Percentiles rank a stretch among this genome's conserved stretches.
Evolutionary conservation across 78 protist species (phyloP).

Genomic region (Chrysochromulina parva): DNA sequence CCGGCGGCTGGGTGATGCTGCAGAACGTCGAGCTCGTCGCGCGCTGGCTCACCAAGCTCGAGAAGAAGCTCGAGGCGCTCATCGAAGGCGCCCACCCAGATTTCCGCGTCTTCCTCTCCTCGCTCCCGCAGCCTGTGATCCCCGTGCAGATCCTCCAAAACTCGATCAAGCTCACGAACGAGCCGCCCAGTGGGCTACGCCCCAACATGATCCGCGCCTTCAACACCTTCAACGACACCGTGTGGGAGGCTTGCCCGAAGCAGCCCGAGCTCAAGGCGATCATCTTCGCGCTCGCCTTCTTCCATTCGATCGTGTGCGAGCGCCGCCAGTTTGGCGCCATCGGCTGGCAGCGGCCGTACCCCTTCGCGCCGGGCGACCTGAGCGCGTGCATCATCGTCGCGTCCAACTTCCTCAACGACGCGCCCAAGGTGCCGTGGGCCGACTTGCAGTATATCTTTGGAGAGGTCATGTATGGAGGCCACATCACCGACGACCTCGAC

Average conservation of each 20-base stretch:
- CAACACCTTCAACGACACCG: slow-evolving; percentile 38
- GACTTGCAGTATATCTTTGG: slow-evolving; percentile 86
- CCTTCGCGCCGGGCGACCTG: slow-evolving; percentile 87
- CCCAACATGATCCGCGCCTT: slow-evolving; percentile 60
- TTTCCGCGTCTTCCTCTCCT: slow-evolving; percentile 76
- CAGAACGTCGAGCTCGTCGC: slow-evolving; percentile 80
- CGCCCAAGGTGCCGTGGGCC: slow-evolving; percentile 83
- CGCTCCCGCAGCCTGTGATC: slow-evolving; percentile 35
- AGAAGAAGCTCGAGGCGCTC: slow-evolving; percentile 67
- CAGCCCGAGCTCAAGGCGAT: slow-evolving; percentile 66
- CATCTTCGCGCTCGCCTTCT: slow-evolving; percentile 80
- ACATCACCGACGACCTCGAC: slow-evolving; percentile 85
- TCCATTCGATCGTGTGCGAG: slow-evolving; percentile 86
- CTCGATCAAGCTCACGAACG: slow-evolving; percentile 87
- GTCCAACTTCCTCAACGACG: slow-evolving; percentile 69
- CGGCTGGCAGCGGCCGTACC: slow-evolving; percentile 84
- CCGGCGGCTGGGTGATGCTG: slow-evolving; percentile 82
- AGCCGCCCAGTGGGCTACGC: slow-evolving; percentile 77
- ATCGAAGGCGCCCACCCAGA: slow-evolving; percentile 5
- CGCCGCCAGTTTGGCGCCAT: slow-evolving; percentile 85
- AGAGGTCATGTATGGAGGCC: slow-evolving; percentile 94
- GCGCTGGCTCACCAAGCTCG: slow-evolving; percentile 69
- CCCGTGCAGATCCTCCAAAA: slow-evolving; percentile 55
- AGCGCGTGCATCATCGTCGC: slow-evolving; percentile 66
- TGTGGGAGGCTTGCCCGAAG: slow-evolving; percentile 42